Conservation (phyloP, 2,329 filamentous ascomycete species). For the Ceratocystis harringtonii region DNA sequence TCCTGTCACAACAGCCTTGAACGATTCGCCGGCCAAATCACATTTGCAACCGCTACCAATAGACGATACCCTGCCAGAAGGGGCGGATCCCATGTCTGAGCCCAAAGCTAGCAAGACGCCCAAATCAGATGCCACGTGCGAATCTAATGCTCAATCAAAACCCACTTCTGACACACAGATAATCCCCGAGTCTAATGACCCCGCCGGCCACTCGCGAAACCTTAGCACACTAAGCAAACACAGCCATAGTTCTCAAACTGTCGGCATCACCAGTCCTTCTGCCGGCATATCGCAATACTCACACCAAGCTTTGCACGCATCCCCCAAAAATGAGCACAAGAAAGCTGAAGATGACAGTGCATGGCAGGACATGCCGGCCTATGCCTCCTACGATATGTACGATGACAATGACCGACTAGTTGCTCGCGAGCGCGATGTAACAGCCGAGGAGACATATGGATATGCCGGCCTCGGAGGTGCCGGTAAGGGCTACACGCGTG, state of each 20-base stretch:
- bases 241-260: conserved; percentile 26
- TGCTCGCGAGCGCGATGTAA: conserved; percentile 62
- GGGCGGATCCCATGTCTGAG: background rate
- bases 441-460: conserved; percentile 48
- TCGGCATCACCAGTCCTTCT: conserved; percentile 27
- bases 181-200: background rate
- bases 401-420: conserved; percentile 83
- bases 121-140: background rate
- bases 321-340: conserved; percentile 35
- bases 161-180: background rate
- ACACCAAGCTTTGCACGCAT: conserved; percentile 53
- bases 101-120: background rate
- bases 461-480: conserved; percentile 74
- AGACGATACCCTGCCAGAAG: background rate
- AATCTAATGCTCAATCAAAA: background rate
- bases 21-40: background rate
- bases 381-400: conserved; percentile 86
- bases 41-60: too few species aligned
- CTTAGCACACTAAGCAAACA: conserved; percentile 13
- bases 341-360: conserved; percentile 47
- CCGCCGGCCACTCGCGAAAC: conserved; percentile 10
- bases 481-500: conserved; percentile 85
- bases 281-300: conserved; percentile 65
- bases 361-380: conserved; percentile 92
- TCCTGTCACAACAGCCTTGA: background rate